Conservation (phyloP, 257 asterid genomes). For the Solanum chiquidenum region DNA sequence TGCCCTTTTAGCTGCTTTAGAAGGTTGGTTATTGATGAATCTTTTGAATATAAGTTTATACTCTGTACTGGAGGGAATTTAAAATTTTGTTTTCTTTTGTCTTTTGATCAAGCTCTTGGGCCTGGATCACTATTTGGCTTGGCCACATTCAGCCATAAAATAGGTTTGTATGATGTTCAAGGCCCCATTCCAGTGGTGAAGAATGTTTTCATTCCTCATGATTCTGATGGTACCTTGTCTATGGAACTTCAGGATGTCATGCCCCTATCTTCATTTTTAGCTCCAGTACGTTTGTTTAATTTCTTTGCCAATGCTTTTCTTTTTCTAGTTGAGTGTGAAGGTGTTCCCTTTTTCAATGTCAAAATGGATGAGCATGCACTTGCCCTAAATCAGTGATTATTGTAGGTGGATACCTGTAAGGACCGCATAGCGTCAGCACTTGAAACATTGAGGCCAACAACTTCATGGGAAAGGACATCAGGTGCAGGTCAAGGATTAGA, state of each 20-base stretch:
- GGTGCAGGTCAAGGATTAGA: constrained; percentile 89
- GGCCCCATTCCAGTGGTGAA: constrained; percentile 97
- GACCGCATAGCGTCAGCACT: constrained; percentile 80
- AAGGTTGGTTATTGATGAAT: constrained; percentile 44
- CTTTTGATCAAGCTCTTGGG: constrained; percentile 58
- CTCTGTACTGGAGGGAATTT: neutral
- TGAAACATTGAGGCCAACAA: constrained; percentile 82
- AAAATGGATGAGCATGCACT: neutral
- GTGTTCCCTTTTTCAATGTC: neutral
- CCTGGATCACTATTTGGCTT: constrained; percentile 99
- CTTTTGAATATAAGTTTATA: neutral
- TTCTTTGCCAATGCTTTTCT: neutral
- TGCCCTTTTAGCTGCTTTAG: constrained; percentile 93
- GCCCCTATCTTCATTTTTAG: constrained; percentile 92
- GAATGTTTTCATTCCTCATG: constrained; percentile 84
- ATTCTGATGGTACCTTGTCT: constrained; percentile 48
- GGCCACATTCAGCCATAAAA: constrained; percentile 93
- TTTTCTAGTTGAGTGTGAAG: neutral
- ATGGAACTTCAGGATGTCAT: constrained; percentile 93
- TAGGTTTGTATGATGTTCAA: constrained; percentile 94
- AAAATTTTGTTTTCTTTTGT: constrained; percentile 9
- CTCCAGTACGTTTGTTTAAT: constrained; percentile 58
- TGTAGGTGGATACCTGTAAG: constrained; percentile 89
- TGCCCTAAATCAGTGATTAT: constrained; percentile 9
- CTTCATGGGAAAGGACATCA: constrained; percentile 88